Conservation (phyloP, 2,329 filamentous ascomycete genomes). For the Xylariaceae sp. region DNA sequence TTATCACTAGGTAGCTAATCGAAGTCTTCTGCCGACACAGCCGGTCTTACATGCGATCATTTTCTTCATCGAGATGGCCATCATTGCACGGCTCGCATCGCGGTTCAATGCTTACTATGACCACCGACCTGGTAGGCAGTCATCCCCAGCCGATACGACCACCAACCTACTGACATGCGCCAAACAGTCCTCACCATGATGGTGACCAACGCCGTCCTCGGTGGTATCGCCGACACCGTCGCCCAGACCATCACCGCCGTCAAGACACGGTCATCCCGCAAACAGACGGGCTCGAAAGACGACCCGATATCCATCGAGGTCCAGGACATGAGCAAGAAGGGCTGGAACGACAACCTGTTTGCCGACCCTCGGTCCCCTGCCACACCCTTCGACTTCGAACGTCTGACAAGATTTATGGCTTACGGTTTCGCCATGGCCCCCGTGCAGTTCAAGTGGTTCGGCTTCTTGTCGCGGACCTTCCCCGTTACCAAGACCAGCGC, state of each 20-base stretch:
- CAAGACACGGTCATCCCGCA: conserved; percentile 62
- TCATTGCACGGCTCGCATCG: conserved; percentile 74
- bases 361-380: conserved; percentile 61
- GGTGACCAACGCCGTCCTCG: conserved; percentile 95
- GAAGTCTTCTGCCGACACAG: conserved; percentile 44
- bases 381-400: conserved; percentile 91
- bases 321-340: conserved; percentile 79
- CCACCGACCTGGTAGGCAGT: conserved; percentile 68
- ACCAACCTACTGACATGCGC: conserved; percentile 1
- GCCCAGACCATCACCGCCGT: conserved; percentile 89
- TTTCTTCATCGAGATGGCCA: conserved; percentile 82
- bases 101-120: conserved; percentile 95
- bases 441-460: conserved; percentile 93
- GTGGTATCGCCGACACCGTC: conserved; percentile 93
- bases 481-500: conserved; percentile 76
- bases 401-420: conserved; percentile 90
- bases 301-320: conserved; percentile 83
- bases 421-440: conserved; percentile 97
- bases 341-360: conserved; percentile 64
- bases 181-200: conserved; percentile 85
- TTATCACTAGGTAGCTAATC: background rate
- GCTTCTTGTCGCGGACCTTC: conserved; percentile 75
- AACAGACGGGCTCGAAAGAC: conserved; percentile 53
- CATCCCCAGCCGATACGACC: background rate
- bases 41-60: conserved; percentile 82